Base-by-base conservation (phyloP, 371 early-diverging fungal genomes). In the Blakeslea trispora region DNA sequence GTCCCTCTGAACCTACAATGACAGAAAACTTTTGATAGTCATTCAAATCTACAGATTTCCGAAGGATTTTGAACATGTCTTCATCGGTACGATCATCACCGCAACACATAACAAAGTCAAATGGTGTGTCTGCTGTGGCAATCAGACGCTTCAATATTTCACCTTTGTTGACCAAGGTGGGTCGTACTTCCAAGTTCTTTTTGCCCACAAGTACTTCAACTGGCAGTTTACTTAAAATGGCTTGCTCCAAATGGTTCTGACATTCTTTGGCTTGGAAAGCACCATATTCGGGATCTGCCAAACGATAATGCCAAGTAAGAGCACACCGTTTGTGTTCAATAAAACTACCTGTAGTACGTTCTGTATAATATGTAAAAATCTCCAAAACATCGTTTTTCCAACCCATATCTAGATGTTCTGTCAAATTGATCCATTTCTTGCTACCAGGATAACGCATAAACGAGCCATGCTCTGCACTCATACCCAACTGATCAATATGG, bases 61-160 rank as follows among this genome's bases (percentile, higher is more conserved):
- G 79, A 44, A 89, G 50, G 0, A 82, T 80, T 15, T 85, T 77
- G 68, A 90, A 90, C 96, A 97, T 95, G 64, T 96, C 96, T 63
- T 95, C 96, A 60, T 97, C 96, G 7, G 95, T 97, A 64, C 86
- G 82, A 74, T 96, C 96, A 68, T 97, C 96, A 9, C 97, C 96
- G 37, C 90, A 94, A 57, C 95, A 93, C 63, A 92, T 82, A 3
- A 93, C 82, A 79, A 96, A 96, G 58, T 93, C 95, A 53, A 61
- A 59, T 0, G 82, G 83, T 32, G 80, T 81, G 1, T 80, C 78
- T 52, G 73, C 69, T 6, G 59, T 57, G 1, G 57, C 66, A 22
- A 90, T 50, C 31, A 98, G 71, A 7, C 92, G 83, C 63, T 93
- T 93, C 55, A 97, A 90, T 56, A 97, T 93, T 66, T 96, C 96